Base-by-base conservation (phyloP, 768 basidiomycete species). In the Panaeolus papilionaceus region DNA sequence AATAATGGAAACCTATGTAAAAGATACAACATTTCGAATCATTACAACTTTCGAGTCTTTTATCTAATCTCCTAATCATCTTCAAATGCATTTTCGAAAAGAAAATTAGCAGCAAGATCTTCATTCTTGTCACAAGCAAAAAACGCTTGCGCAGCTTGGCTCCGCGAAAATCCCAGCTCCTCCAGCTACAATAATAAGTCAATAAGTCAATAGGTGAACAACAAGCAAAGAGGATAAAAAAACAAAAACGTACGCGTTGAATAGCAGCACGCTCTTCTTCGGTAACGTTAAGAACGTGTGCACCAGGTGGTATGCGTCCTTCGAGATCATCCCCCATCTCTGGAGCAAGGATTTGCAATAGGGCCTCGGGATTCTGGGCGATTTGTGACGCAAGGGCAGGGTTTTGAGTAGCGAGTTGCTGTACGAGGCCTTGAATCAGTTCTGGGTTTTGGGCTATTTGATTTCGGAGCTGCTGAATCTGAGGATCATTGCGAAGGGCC, bases 71-170 rank as follows among this genome's bases (percentile, higher is more conserved):
- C 10, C 42, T 44, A 16, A 58, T 58, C 54, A 65, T 75, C 89
- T 0, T 88, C 89, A 73, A 89, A 90, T 37, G 82, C 82, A 65
- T 80, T 73, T 72, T 97, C 96, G 70, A 98, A 96, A 72, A 98
- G 78, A 73, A 91, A 97, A 75, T 98, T 98, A 14, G 97, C 98
- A 9, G 98, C 96, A 20, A 96, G 80, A 75, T 98, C 95, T 80
- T 99, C 98, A 75, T 99, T 95, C 86, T 94, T 95, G 77, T 95
- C 98, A 78, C 96, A 98, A 1, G 91, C 93, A 75, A 97, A 88
- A 79, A 93, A 99, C 1, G 98, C 98, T 78, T 98, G 88, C 40
- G 96, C 80, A n/a, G 85, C 97, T 0, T 83, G 82, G 51, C 95
- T 84, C 45, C 94, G 86, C 18, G 93, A 78, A 78, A 99, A 99